Evolutionary conservation across 306 rosid genomes (phyloP).

Genomic region (Cicer chorassanicum): DNA sequence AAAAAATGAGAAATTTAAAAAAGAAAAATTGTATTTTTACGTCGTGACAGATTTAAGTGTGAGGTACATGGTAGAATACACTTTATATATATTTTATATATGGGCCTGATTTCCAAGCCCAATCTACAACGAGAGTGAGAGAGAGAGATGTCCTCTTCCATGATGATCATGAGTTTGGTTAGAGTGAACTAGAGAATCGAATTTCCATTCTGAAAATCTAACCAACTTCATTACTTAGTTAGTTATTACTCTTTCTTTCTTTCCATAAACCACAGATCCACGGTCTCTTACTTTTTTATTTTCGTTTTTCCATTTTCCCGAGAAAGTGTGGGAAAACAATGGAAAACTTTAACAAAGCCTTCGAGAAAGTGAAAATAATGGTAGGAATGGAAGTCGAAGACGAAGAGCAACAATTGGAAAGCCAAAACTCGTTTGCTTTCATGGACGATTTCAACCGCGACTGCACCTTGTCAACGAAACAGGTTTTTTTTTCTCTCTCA

Average conservation of each 20-base stretch:
- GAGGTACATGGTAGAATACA: too few species aligned
- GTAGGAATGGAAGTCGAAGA: slow-evolving; percentile 85
- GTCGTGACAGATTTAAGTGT: too few species aligned
- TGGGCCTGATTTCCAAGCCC: too few species aligned
- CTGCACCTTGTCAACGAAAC: slow-evolving; percentile 83
- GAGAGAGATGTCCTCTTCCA: background rate
- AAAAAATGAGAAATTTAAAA: too few species aligned
- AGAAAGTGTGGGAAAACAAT: slow-evolving; percentile 51
- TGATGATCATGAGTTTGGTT: background rate
- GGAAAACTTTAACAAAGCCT: slow-evolving; percentile 82
- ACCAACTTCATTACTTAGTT: slow-evolving; percentile 34
- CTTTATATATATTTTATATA: too few species aligned
- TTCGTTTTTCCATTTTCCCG: slow-evolving; percentile 37
- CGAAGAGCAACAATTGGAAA: slow-evolving; percentile 57
- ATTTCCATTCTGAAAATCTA: slow-evolving; percentile 41
- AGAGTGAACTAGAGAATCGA: slow-evolving; percentile 36
- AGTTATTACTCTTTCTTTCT: background rate
- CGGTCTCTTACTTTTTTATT: background rate
- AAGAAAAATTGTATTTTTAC: too few species aligned
- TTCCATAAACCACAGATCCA: slow-evolving; percentile 48
- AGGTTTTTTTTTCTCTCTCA: slow-evolving; percentile 50
- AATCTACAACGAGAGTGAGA: background rate
- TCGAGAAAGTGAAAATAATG: slow-evolving; percentile 79
- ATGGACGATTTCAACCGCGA: slow-evolving; percentile 86
- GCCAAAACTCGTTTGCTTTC: slow-evolving; percentile 57